These are phyloP conservation scores for Pleurotus eryngii DNA, from an alignment of 768 basidiomycete genomes.

Conservation along the genomic window DNA sequence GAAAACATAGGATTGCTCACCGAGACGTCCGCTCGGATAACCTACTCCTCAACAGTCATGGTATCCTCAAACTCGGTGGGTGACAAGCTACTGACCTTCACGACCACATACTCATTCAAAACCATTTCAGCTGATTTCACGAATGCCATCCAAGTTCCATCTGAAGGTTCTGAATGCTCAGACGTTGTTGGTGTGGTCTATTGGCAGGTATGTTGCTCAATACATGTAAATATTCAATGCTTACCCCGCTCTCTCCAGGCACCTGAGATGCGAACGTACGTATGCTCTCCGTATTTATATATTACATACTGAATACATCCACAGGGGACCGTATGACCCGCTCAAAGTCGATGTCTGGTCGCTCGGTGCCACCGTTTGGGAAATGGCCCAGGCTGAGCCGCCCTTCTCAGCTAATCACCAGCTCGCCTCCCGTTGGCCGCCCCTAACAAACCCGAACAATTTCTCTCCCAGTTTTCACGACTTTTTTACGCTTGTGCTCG, in stretches of 20 bases:
- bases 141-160: constrained; percentile 59
- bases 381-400: constrained; percentile 71
- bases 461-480: constrained; percentile 72
- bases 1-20: constrained; percentile 67
- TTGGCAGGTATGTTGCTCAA: constrained; percentile 63
- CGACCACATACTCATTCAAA: too few relatives aligned
- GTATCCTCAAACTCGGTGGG: constrained; percentile 74
- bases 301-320: constrained; percentile 9
- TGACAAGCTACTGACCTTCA: constrained; percentile 8
- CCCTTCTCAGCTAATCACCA: constrained; percentile 64
- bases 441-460: constrained; percentile 51
- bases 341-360: constrained; percentile 81
- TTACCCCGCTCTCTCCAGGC: constrained; percentile 37
- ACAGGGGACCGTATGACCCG: constrained; percentile 66
- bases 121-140: constrained; percentile 69
- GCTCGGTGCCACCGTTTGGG: constrained; percentile 81
- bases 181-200: constrained; percentile 71
- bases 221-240: not conserved
- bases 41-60: constrained; percentile 63
- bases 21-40: constrained; percentile 86
- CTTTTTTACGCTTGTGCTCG: constrained; percentile 69
- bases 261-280: constrained; percentile 73
- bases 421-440: constrained; percentile 63
- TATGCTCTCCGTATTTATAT: not conserved
- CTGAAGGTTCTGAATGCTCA: constrained; percentile 44